Conservation (phyloP, 805 yeast species). For the Hanseniaspora vineae region DNA sequence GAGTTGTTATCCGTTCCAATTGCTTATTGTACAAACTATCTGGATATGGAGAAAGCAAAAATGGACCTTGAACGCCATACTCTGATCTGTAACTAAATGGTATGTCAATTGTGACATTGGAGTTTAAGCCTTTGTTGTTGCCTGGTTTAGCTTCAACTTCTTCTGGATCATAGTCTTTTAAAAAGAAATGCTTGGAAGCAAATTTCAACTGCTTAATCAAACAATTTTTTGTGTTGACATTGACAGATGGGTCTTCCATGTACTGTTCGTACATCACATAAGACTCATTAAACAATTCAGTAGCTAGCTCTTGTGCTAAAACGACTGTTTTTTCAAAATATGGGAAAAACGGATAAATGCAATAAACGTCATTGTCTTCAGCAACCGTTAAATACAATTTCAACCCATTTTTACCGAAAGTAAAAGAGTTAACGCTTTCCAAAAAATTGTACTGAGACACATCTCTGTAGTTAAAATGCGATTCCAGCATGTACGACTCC, state of each 20-base stretch:
- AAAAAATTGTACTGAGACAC: not conserved
- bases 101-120: constrained; percentile 10
- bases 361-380: constrained; percentile 44
- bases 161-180: not conserved
- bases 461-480: constrained; percentile 4
- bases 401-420: constrained; percentile 30
- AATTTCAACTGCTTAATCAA: constrained; percentile 27
- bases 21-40: constrained; percentile 34
- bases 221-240: constrained; percentile 11
- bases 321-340: constrained; percentile 1
- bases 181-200: constrained; percentile 11
- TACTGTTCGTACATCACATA: not conserved
- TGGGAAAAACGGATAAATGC: constrained; percentile 56
- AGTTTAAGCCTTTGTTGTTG: not conserved
- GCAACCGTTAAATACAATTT: constrained; percentile 39
- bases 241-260: constrained; percentile 7
- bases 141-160: constrained; percentile 10
- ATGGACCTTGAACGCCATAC: constrained; percentile 37
- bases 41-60: constrained; percentile 41
- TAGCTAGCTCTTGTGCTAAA: not conserved
- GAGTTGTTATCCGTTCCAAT: constrained; percentile 24
- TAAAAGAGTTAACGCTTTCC: constrained; percentile 2
- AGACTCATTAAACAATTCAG: not conserved
- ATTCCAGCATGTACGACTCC: constrained; percentile 14
- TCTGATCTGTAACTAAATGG: not conserved